Percentiles rank a stretch among this genome's conserved stretches.
Conservation (phyloP, 106 monocot genomes). For the Vanilla planifolia region DNA sequence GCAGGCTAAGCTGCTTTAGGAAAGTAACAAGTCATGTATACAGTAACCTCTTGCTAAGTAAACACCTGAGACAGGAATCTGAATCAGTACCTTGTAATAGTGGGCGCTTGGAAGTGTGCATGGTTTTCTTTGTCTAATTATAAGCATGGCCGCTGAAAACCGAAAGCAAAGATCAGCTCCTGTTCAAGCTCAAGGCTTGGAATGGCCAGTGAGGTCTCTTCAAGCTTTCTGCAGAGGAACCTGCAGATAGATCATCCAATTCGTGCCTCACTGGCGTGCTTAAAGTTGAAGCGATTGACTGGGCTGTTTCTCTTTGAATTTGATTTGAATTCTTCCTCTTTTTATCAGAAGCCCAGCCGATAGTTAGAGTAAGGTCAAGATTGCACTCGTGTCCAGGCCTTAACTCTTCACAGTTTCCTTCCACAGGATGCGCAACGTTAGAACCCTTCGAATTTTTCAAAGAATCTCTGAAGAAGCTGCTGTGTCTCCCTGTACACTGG, state of each 20-base stretch:
- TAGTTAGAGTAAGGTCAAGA: slow-evolving; percentile 46
- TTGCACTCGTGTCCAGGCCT: slow-evolving; percentile 28
- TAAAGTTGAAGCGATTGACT: background rate
- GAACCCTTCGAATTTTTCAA: background rate
- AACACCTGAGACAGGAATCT: too few species aligned
- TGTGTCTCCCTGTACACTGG: background rate
- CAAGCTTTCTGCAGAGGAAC: slow-evolving; percentile 16
- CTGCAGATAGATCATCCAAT: background rate
- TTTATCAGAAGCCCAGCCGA: slow-evolving; percentile 27
- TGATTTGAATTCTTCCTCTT: slow-evolving; percentile 17
- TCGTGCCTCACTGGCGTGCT: background rate
- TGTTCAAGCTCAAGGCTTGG: slow-evolving; percentile 27
- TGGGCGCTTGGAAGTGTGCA: too few species aligned
- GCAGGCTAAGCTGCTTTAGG: too few species aligned
- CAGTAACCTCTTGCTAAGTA: too few species aligned
- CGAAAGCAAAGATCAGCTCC: too few species aligned
- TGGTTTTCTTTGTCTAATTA: too few species aligned
- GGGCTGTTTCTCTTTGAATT: slow-evolving; percentile 4
- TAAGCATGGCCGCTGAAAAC: too few species aligned
- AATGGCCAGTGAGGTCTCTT: slow-evolving; percentile 23
- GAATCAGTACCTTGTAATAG: too few species aligned
- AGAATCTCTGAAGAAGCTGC: slow-evolving; percentile 7
- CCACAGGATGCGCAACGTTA: background rate
- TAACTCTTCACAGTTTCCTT: background rate
- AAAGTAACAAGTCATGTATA: too few species aligned